Evolutionary conservation across 495 filamentous ascomycete genomes (phyloP).

Genomic region (Penicillium canescens): DNA sequence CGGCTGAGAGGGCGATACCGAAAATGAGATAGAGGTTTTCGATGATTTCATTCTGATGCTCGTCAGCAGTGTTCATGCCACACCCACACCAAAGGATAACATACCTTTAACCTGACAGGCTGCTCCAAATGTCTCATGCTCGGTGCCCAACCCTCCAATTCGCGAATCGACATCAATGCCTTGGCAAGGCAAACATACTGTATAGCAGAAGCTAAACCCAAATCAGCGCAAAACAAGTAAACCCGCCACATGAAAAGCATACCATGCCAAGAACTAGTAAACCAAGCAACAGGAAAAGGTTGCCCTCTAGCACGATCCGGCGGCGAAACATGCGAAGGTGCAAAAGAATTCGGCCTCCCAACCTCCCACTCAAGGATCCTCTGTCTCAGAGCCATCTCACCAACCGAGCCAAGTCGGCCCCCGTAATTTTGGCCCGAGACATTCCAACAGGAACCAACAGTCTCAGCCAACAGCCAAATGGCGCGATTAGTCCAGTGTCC

Average conservation of each 20-base stretch:
- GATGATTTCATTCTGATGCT: conserved; percentile 24
- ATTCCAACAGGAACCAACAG: conserved; percentile 41
- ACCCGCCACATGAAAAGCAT: conserved; percentile 3
- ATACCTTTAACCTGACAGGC: conserved; percentile 25
- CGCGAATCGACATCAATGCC: conserved; percentile 31
- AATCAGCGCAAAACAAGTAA: neutral
- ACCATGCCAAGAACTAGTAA: conserved; percentile 40
- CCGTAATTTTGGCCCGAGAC: conserved; percentile 20
- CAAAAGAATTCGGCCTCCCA: conserved; percentile 31
- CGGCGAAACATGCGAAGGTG: conserved; percentile 35
- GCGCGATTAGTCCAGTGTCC: conserved; percentile 42
- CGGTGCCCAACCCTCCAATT: conserved; percentile 16
- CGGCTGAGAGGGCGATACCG: conserved; percentile 39
- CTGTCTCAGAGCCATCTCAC: conserved; percentile 25
- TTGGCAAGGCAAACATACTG: conserved; percentile 45
- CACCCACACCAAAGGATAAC: neutral
- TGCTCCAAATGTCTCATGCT: conserved; percentile 10
- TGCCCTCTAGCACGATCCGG: conserved; percentile 30
- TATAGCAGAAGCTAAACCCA: conserved; percentile 32
- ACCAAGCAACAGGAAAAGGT: conserved; percentile 42
- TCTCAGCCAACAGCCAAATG: conserved; percentile 43
- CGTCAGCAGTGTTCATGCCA: neutral
- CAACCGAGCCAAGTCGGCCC: conserved; percentile 14
- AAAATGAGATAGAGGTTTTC: conserved; percentile 38
- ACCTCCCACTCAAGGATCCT: conserved; percentile 36